Evolutionary conservation across 1,284 basidiomycete genomes (phyloP), one percentile per base, ranked within the genome.

Genomic region (Pseudomicrostroma phylloplanum): DNA sequence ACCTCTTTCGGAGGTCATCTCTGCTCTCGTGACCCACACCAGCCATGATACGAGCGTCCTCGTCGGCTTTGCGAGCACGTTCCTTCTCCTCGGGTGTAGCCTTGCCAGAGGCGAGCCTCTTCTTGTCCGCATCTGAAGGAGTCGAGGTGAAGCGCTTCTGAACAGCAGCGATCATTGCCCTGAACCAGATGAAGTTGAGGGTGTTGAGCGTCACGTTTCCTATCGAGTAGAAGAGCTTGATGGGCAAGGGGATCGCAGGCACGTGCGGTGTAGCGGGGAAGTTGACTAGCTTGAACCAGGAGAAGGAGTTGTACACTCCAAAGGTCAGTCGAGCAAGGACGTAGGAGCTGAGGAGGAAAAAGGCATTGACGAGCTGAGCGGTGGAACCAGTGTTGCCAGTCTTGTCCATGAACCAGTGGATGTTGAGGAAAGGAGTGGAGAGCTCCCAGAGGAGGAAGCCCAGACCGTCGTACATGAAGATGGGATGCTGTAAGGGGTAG

Each of bases 351-450:
- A 80, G 68, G 13, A 80, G 65, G 62, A 76, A 77, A 55, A 68
- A 48, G 39, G 78, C 78, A 64, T 81, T 81, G 61, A 80, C 63
- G 41, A 81, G 67, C 64, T 81, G 80, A 30, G 63, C 53, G 21
- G 62, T 65, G 17, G 71, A 73, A 0, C 80, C 80, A 0, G 79
- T 81, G 66, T 73, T 74, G 56, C 76, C 71, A 43, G 77, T 69
- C 62, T 81, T 81, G 74, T 81, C 80, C 42, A 79, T 63, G 67
- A 79, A 79, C 80, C 80, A 81, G 65, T 81, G 80, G 19, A 79
- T 76, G 69, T 81, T 79, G 56, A 81, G 77, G 74, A 81, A 81
- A 9, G 76, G 74, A 36, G 77, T 78, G 58, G 72, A 74, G 30
- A 73, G 71, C 68, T 78, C 76, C 76, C 80, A 79, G 25, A 80